phyloP scores from a whole-genome alignment of 129 eudicot species.

The Artemisia annua region DNA sequence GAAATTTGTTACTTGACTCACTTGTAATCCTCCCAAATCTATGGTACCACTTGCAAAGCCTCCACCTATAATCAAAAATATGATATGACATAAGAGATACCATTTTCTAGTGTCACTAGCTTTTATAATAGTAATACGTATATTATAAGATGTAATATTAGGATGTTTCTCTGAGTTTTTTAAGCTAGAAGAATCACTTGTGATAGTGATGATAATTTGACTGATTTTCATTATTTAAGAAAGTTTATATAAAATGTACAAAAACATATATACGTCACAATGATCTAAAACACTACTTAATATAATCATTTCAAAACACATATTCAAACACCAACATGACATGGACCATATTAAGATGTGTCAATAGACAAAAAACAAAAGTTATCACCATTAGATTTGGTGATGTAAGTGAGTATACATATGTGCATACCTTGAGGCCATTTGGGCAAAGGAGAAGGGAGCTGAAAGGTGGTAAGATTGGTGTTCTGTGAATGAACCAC shows the following conservation, averaged over 20 bases:
- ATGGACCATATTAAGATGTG: neutral
- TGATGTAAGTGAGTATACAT: neutral
- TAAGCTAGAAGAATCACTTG: neutral
- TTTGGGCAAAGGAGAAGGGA: slow-evolving; percentile 66
- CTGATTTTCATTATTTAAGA: neutral
- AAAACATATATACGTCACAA: neutral
- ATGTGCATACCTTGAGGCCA: slow-evolving; percentile 57
- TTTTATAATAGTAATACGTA: too few relatives aligned
- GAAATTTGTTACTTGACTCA: slow-evolving; percentile 36
- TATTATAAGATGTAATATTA: neutral
- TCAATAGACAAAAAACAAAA: neutral
- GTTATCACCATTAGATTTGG: neutral
- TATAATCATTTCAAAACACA: neutral
- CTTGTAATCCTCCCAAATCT: slow-evolving; percentile 45
- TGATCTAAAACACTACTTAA: neutral
- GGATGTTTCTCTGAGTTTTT: neutral
- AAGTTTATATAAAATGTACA: neutral
- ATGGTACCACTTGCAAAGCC: slow-evolving; percentile 46
- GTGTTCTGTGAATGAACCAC: slow-evolving; percentile 20
- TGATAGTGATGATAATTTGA: neutral
- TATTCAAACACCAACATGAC: neutral
- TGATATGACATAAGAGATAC: too few relatives aligned
- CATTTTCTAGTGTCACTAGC: too few relatives aligned
- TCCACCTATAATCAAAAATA: slow-evolving; percentile 23
- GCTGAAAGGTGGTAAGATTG: slow-evolving; percentile 39